Evolutionary conservation across 306 rosid species (phyloP), one percentile per base, ranked within the genome.

Genomic region (Acacia acuminata): DNA sequence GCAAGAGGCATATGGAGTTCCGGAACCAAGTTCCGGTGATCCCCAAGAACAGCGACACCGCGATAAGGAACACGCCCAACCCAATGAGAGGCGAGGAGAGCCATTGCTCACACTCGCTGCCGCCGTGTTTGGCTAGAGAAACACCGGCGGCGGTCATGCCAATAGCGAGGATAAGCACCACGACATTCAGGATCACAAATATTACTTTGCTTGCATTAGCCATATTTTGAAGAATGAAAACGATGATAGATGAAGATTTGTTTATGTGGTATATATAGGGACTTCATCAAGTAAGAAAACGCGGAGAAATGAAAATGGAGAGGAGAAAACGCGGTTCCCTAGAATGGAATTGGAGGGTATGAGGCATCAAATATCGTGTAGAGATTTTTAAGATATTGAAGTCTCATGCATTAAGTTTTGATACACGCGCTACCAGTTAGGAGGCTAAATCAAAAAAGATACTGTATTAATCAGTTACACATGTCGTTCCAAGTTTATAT

Each of bases 41-140:
- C 4, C 97, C 96, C 1, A 90, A 90, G 12, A 93, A 90, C 19
- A 93, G 84, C 1, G 97, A 91, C 47, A 93, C 90, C 30, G 88
- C 2, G 47, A 91, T 24, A 3, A 91, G 91, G 81, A 91, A 90
- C 2, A 77, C 90, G n/a, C 94, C 96, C 24, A 93, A 51, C 16
- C 83, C 71, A 42, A 91, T 91, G 12, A 90, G 4, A 1, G 94
- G 94, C 71, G 40, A 83, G 34, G 90, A 85, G 2, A 90, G 85
- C 74, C 88, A 91, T 48, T 66, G 71, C 75, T 90, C 94, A 63
- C 97, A 93, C 20, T 84, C 91, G 48, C 79, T 48, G 38, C 13
- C 38, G 17, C 88, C 89, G 19, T 90, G 91, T 16, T 77, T 81
- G 79, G 80, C 71, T 6, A 91, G 92, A 94, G 90, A 90, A 15